phyloP scores from a whole-genome alignment of 345 rosid genomes.

The Pugionium dolabratum region DNA sequence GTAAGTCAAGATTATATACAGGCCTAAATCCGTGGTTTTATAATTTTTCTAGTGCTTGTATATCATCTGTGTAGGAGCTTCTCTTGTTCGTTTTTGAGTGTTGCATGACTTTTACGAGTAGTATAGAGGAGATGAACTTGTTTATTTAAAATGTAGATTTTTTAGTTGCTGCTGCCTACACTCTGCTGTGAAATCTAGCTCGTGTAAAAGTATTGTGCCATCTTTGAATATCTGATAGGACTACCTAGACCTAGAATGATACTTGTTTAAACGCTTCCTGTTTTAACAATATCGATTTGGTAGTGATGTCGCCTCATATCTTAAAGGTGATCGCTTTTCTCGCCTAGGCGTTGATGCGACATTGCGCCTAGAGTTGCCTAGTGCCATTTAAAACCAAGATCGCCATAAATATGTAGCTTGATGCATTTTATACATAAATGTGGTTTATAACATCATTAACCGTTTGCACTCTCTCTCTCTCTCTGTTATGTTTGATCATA shows the following conservation, averaged over 20 bases:
- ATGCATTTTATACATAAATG: constrained; percentile 6
- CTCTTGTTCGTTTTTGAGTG: constrained; percentile 2
- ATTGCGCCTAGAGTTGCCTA: too few species aligned
- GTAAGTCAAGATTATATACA: constrained; percentile 39
- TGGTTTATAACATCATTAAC: not conserved
- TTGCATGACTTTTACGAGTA: constrained; percentile 4
- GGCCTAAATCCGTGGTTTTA: not conserved
- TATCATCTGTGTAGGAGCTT: constrained; percentile 1
- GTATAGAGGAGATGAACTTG: constrained; percentile 10
- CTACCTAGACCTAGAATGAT: not conserved
- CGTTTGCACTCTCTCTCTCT: not conserved
- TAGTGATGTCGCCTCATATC: too few species aligned
- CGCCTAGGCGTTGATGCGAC: too few species aligned
- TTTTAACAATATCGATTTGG: too few species aligned
- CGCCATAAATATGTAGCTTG: not conserved
- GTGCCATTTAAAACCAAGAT: too few species aligned
- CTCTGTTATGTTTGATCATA: not conserved
- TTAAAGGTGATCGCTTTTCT: too few species aligned
- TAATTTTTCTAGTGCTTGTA: not conserved
- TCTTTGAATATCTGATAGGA: constrained; percentile 8
- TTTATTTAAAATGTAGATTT: not conserved
- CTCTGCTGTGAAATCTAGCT: not conserved
- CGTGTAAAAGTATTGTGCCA: constrained; percentile 2
- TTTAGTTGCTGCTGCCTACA: not conserved
- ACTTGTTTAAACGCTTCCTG: too few species aligned